Evolutionary conservation across 306 rosid genomes (phyloP).

Genomic region (Cicer bijugum): DNA sequence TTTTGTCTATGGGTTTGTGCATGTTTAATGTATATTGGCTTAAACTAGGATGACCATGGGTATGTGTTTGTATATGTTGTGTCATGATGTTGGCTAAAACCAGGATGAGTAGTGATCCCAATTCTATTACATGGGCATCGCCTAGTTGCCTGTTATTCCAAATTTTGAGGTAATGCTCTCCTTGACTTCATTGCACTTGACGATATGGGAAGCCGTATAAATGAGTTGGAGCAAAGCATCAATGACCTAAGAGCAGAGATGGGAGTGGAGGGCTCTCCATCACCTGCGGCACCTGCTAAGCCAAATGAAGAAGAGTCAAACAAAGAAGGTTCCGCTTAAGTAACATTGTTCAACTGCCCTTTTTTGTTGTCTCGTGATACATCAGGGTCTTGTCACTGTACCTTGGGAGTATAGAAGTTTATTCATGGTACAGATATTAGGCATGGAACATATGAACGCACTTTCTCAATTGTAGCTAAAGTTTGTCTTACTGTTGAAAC

Average conservation of each 20-base stretch:
- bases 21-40: constrained; percentile 31
- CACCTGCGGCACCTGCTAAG: constrained; percentile 63
- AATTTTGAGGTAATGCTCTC: constrained; percentile 44
- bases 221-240: constrained; percentile 93
- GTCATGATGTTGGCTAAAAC: constrained; percentile 26
- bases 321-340: constrained; percentile 70
- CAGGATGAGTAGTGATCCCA: constrained; percentile 32
- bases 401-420: constrained; percentile 12
- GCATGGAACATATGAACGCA: constrained; percentile 8
- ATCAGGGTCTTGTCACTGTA: constrained; percentile 37
- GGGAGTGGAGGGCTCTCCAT: constrained; percentile 91
- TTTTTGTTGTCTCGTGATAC: constrained; percentile 35
- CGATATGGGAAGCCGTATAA: constrained; percentile 94
- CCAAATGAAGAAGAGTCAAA: constrained; percentile 59
- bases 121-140: constrained; percentile 22
- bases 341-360: not conserved
- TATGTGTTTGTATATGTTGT: constrained; percentile 1
- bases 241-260: constrained; percentile 85
- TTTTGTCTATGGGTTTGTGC: constrained; percentile 8
- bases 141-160: constrained; percentile 28
- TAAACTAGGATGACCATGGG: not conserved
- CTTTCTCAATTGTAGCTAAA: constrained; percentile 40
- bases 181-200: constrained; percentile 86
- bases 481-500: not conserved
- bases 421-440: constrained; percentile 4